Base-by-base conservation (phyloP, 345 rosid genomes). In the Isatis tinctoria region DNA sequence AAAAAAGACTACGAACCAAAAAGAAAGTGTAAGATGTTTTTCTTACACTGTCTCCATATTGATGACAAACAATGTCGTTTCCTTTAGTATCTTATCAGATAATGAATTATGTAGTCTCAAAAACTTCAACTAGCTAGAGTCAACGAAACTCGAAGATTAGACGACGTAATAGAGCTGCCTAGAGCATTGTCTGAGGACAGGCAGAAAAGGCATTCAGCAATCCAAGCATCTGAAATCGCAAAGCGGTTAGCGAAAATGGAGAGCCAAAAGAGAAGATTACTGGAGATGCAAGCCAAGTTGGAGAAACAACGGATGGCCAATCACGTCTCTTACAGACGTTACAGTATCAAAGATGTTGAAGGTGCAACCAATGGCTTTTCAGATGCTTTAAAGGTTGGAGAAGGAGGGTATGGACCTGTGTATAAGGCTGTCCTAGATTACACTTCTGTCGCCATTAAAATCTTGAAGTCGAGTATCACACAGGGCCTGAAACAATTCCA, bases 321-420 rank as follows among this genome's bases (percentile, higher is more conserved):
- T 12, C 71, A 56, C 8, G 65, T 73, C 14, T 28, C 39, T 51
- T 87, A 82, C 45, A 85, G 82, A 54, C 83, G 64, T 75, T 93
- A 90, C 78, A 81, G 82, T 6, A 81, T 89, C 47, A 67, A 79
- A 27, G 90, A 89, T 57, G 84, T 89, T 74, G 96, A 90, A 79
- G 69, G 8, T 39, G 85, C 98, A 49, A 91, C 97, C 8, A 51
- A 82, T 69, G 62, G 82, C 59, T 89, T 93, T 51, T 68, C 91
- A 45, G 36, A 33, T 24, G 66, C 78, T 0, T 45, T 65, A n/a
- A 85, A 91, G 88, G 88, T 91, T 41, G 97, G 96, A 8, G 97
- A 89, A 85, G 98, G 97, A 30, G 97, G 91, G 27, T 91, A 91
- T 51, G 98, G 97, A 74, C 88, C 96, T 17, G 97, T 91, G 52